Conservation (phyloP, 129 eudicot species). For the Kitagawia praeruptora region DNA sequence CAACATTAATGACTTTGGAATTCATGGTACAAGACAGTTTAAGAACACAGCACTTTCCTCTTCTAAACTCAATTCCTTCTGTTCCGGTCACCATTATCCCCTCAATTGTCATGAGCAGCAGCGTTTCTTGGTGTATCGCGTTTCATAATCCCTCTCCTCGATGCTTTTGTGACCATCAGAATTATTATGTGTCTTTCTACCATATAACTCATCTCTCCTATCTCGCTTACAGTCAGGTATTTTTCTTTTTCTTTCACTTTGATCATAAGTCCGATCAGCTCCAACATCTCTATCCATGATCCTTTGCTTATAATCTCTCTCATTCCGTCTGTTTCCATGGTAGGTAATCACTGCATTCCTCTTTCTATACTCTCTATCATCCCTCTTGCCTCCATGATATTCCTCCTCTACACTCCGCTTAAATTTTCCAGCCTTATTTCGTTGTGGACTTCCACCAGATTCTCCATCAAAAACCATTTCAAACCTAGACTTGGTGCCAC, state of each 20-base stretch:
- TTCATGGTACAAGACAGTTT: too few relatives aligned
- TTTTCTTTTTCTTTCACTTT: constrained; percentile 6
- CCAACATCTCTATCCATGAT: constrained; percentile 7
- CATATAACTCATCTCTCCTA: constrained; percentile 14
- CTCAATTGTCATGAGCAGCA: constrained; percentile 14
- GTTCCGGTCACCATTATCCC: neutral
- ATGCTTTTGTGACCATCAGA: constrained; percentile 25
- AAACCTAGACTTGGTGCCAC: constrained; percentile 46
- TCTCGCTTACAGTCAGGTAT: constrained; percentile 14
- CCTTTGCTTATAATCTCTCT: constrained; percentile 21
- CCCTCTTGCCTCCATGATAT: constrained; percentile 12
- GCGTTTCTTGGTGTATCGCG: constrained; percentile 23
- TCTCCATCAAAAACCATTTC: constrained; percentile 94
- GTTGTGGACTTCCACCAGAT: constrained; percentile 40
- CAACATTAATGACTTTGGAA: too few relatives aligned
- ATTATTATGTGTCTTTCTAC: constrained; percentile 16
- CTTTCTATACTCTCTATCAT: constrained; percentile 13
- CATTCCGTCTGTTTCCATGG: constrained; percentile 11
- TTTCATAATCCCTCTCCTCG: constrained; percentile 24
- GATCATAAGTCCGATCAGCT: constrained; percentile 13
- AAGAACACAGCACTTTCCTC: too few relatives aligned
- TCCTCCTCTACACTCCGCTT: neutral
- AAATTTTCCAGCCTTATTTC: constrained; percentile 36
- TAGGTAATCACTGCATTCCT: constrained; percentile 9
- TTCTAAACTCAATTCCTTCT: constrained; percentile 12